Percentiles rank a stretch among this genome's conserved stretches.
phyloP scores from a whole-genome alignment of 371 early-diverging fungal genomes.

The Rhizopus delemar region DNA sequence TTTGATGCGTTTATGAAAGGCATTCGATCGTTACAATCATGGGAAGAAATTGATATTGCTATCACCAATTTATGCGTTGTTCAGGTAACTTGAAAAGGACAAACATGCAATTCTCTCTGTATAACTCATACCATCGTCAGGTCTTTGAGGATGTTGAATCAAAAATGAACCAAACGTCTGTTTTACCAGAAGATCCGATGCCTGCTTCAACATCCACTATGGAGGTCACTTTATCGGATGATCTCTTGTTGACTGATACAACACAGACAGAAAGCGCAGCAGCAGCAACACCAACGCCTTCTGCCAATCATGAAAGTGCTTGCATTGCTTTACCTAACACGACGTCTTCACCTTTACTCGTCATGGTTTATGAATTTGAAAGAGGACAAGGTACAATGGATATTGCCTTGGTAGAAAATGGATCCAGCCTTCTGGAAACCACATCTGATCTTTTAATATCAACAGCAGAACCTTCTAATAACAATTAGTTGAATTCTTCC shows the following conservation, averaged over 20 bases:
- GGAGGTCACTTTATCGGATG: neutral
- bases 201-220: neutral
- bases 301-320: neutral
- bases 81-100: constrained; percentile 30
- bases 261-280: neutral
- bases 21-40: constrained; percentile 44
- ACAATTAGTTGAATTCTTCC: too few species aligned
- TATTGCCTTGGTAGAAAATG: constrained; percentile 20
- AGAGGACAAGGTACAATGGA: constrained; percentile 50
- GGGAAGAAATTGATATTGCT: constrained; percentile 57
- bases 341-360: constrained; percentile 35
- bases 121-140: constrained; percentile 9
- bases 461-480: neutral
- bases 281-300: neutral
- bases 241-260: neutral
- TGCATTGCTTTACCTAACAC: neutral
- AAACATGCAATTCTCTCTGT: neutral
- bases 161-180: constrained; percentile 11
- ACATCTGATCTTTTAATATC: too few species aligned
- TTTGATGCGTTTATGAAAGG: constrained; percentile 59
- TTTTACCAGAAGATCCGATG: neutral
- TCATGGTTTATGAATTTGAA: constrained; percentile 59
- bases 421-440: neutral
- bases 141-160: constrained; percentile 59
- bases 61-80: constrained; percentile 54